phyloP scores from a whole-genome alignment of 2,329 filamentous ascomycete species.

The Penicillium decumbens region DNA sequence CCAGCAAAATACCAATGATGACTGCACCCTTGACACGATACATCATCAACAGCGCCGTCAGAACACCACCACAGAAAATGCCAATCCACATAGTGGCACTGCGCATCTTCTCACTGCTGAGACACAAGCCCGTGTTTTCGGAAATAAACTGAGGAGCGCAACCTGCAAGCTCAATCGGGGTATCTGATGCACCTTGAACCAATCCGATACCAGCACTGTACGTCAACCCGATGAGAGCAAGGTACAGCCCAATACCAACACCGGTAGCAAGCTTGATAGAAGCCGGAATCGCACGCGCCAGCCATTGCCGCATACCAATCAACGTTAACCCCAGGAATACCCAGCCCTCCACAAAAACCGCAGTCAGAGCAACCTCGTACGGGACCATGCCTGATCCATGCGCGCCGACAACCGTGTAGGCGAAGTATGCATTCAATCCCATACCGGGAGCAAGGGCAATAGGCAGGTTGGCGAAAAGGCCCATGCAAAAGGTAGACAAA shows the following conservation, averaged over 20 bases:
- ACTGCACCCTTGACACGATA: constrained; percentile 84
- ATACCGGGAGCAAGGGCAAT: constrained; percentile 69
- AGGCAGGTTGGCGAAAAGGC: constrained; percentile 74
- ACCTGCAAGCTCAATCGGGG: constrained; percentile 70
- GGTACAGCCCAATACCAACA: constrained; percentile 78
- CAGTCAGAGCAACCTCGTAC: constrained; percentile 72
- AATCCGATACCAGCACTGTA: constrained; percentile 79
- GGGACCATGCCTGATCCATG: constrained; percentile 70
- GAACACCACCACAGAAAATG: constrained; percentile 77
- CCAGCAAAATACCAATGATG: constrained; percentile 74
- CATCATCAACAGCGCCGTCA: constrained; percentile 76
- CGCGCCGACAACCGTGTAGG: constrained; percentile 73
- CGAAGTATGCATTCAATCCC: constrained; percentile 83
- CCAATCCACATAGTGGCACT: constrained; percentile 81
- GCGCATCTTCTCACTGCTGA: constrained; percentile 67
- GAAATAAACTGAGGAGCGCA: constrained; percentile 54
- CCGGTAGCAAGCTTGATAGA: constrained; percentile 84
- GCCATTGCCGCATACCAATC: constrained; percentile 79
- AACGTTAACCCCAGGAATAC: constrained; percentile 77
- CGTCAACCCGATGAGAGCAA: constrained; percentile 61
- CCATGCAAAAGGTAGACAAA: constrained; percentile 76
- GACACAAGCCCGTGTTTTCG: constrained; percentile 53
- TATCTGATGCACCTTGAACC: constrained; percentile 62
- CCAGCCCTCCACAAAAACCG: constrained; percentile 83
- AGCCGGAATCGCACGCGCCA: constrained; percentile 74